These are phyloP conservation scores for Bolboschoenoplectus hybrid DNA, from an alignment of 202 grass and related monocot species.

Conservation along the genomic window DNA sequence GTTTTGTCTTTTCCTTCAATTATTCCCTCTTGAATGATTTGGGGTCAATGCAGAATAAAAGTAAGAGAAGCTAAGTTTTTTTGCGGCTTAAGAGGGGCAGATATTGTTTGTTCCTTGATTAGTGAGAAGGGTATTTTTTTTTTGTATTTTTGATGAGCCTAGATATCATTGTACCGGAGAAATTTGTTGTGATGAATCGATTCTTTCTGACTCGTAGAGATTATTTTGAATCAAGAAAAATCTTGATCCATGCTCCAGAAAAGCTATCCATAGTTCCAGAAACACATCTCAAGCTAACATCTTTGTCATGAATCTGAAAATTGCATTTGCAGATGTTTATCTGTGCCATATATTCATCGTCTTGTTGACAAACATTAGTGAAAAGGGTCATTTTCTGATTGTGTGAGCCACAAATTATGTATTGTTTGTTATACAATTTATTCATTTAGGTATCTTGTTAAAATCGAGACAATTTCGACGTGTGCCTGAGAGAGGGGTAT, in stretches of 20 bases:
- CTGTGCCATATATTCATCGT: too few relatives aligned
- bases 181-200: slow-evolving; percentile 29
- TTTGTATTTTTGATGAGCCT: slow-evolving; percentile 24
- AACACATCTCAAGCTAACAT: background rate
- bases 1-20: slow-evolving; percentile 19
- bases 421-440: background rate
- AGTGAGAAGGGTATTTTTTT: slow-evolving; percentile 31
- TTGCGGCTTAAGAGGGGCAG: slow-evolving; percentile 9
- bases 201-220: slow-evolving; percentile 33
- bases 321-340: background rate
- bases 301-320: background rate
- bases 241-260: background rate
- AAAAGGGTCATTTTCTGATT: background rate
- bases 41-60: slow-evolving; percentile 24
- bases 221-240: slow-evolving; percentile 3
- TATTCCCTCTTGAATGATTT: slow-evolving; percentile 28
- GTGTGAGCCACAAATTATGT: background rate
- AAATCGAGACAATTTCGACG: background rate
- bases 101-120: slow-evolving; percentile 28
- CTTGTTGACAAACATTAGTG: too few relatives aligned
- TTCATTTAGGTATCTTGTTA: background rate
- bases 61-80: slow-evolving; percentile 29
- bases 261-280: too few relatives aligned
- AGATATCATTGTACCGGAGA: slow-evolving; percentile 31
- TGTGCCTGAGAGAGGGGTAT: background rate